A percentile compares a stretch with the other conserved stretches of the same genome.
Conservation (phyloP, 1,284 basidiomycete genomes). For the Ganoderma multipileum region DNA sequence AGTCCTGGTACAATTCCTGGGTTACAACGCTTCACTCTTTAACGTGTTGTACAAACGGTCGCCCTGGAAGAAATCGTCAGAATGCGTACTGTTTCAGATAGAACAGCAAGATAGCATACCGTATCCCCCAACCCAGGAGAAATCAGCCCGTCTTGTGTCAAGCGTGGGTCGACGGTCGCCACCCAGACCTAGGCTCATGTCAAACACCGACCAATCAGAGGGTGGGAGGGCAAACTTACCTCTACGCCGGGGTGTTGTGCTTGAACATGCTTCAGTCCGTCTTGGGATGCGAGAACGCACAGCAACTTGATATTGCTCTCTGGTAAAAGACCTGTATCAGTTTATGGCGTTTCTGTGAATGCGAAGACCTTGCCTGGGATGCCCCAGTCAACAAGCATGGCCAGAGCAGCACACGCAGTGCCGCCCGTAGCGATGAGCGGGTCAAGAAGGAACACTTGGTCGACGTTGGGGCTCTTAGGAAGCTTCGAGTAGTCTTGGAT, state of each 20-base stretch:
- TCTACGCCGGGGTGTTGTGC: slow-evolving; percentile 81
- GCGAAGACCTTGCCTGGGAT: slow-evolving; percentile 58
- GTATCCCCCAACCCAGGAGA: slow-evolving; percentile 90
- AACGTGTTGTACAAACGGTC: slow-evolving; percentile 46
- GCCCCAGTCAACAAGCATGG: slow-evolving; percentile 90
- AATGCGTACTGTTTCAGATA: not conserved
- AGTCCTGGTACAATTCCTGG: too few species aligned
- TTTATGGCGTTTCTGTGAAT: not conserved
- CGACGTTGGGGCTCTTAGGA: slow-evolving; percentile 78
- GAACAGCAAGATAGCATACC: slow-evolving; percentile 45
- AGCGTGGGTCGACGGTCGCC: slow-evolving; percentile 76
- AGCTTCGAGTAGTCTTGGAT: slow-evolving; percentile 89
- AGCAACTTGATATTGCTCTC: slow-evolving; percentile 84
- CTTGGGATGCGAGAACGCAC: slow-evolving; percentile 80
- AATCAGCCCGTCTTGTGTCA: slow-evolving; percentile 81
- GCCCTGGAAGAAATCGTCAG: slow-evolving; percentile 34
- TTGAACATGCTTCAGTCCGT: slow-evolving; percentile 76
- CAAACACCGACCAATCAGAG: not conserved
- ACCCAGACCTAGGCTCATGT: slow-evolving; percentile 73
- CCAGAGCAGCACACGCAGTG: slow-evolving; percentile 87
- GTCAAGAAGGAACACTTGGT: slow-evolving; percentile 87
- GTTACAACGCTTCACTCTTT: slow-evolving; percentile 25
- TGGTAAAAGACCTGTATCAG: slow-evolving; percentile 35
- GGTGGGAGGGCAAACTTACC: slow-evolving; percentile 48
- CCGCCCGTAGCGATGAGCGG: slow-evolving; percentile 94